phyloP scores from a whole-genome alignment of 768 basidiomycete species.

The Auricularia auricula-judae region DNA sequence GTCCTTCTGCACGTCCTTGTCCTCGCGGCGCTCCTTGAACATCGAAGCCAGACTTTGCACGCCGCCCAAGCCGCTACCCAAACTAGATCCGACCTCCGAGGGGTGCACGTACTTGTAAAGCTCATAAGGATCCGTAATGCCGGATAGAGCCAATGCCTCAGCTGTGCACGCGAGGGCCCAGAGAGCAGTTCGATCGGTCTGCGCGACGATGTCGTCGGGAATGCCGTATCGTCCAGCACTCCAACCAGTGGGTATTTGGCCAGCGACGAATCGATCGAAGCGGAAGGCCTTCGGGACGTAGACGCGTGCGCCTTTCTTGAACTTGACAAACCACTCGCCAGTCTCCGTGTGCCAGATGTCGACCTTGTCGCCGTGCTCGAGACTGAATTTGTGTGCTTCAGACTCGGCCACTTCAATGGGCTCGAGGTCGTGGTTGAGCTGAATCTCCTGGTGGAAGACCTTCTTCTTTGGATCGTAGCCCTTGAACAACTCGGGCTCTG shows the following conservation, averaged over 20 bases:
- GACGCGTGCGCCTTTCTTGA: constrained; percentile 95
- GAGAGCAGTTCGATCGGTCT: constrained; percentile 83
- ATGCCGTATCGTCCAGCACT: constrained; percentile 93
- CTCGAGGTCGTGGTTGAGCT: constrained; percentile 93
- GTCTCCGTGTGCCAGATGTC: constrained; percentile 88
- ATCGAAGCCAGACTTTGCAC: constrained; percentile 82
- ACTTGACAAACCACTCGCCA: constrained; percentile 95
- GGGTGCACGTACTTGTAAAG: constrained; percentile 95
- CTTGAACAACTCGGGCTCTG: constrained; percentile 95
- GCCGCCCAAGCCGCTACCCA: constrained; percentile 98
- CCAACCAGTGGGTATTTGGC: constrained; percentile 97
- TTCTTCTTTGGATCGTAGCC: constrained; percentile 98
- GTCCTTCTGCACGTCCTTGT: constrained; percentile 97
- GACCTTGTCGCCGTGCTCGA: constrained; percentile 92
- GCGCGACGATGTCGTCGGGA: constrained; percentile 89
- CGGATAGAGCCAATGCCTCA: constrained; percentile 93
- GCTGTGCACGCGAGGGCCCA: constrained; percentile 94
- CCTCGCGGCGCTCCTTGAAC: constrained; percentile 98
- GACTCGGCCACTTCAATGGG: constrained; percentile 85
- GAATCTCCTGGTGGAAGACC: constrained; percentile 92
- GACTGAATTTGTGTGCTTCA: constrained; percentile 92
- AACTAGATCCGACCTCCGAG: constrained; percentile 84
- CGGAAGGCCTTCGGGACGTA: constrained; percentile 90
- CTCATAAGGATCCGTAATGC: constrained; percentile 96
- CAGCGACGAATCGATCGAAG: constrained; percentile 90